Conservation (phyloP, 2,329 filamentous ascomycete species). For the Albophoma yamanashiensis region DNA sequence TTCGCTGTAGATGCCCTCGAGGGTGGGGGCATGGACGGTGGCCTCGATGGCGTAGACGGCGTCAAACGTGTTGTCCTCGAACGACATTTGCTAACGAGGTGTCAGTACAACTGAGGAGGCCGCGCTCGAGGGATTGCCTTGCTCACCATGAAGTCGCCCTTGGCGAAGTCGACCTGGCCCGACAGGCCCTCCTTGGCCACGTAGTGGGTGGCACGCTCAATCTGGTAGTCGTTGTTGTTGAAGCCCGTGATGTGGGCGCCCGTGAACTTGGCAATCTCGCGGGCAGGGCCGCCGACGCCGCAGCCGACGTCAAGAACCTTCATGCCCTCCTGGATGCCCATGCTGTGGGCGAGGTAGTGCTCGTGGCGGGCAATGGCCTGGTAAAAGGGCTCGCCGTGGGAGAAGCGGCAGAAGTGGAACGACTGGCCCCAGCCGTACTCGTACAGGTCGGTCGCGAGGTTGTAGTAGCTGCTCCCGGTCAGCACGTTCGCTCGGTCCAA, state of each 20-base stretch:
- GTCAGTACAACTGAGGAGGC: not conserved
- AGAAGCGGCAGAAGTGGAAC: slow-evolving; percentile 97
- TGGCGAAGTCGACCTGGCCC: slow-evolving; percentile 73
- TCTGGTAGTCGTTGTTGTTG: slow-evolving; percentile 99
- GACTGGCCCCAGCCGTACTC: slow-evolving; percentile 95
- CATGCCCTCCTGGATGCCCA: slow-evolving; percentile 77
- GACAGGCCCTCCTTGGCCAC: slow-evolving; percentile 71
- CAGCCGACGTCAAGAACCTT: slow-evolving; percentile 93
- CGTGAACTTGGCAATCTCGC: slow-evolving; percentile 94
- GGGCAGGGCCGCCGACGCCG: slow-evolving; percentile 88
- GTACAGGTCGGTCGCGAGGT: slow-evolving; percentile 90
- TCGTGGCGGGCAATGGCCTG: slow-evolving; percentile 94
- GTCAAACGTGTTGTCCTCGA: slow-evolving; percentile 85
- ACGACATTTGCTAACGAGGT: slow-evolving; percentile 58
- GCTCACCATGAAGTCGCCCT: slow-evolving; percentile 87
- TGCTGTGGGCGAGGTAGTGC: slow-evolving; percentile 89
- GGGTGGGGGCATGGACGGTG: slow-evolving; percentile 83
- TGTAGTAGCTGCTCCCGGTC: slow-evolving; percentile 64
- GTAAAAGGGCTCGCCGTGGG: slow-evolving; percentile 73
- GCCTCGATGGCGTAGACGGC: slow-evolving; percentile 96
- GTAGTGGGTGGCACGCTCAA: slow-evolving; percentile 82
- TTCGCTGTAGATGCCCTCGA: slow-evolving; percentile 87
- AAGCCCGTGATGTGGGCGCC: slow-evolving; percentile 81
- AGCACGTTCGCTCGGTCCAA: slow-evolving; percentile 1
- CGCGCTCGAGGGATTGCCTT: not conserved